Base-by-base conservation (phyloP, 2,329 filamentous ascomycete genomes). In the Alternaria sp. region DNA sequence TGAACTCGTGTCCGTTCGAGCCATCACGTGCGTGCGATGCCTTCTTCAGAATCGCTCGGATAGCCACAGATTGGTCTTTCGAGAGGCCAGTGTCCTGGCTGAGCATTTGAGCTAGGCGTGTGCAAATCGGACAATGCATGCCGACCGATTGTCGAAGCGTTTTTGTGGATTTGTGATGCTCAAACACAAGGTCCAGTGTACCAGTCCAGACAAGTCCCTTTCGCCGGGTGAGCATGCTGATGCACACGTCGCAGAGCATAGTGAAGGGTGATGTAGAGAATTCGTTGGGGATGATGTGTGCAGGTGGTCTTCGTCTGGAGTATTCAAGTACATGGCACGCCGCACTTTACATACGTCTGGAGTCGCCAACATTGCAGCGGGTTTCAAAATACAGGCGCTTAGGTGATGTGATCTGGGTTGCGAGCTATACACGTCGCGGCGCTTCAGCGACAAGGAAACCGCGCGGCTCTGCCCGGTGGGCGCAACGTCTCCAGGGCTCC, bases 221-320 rank as follows among this genome's bases (percentile, higher is more conserved):
- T 8, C 56, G 55, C 7, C 54, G 45, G 13, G 49, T 46, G 2
- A 66, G 53, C 61, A 66, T 56, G 23, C 46, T 21, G 7, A 42
- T 33, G 17, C 63, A 66, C 2, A 58, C 55, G 5, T 62, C 45
- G 50, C 61, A 64, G 4, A 64, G 51, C 61, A 64, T 64, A 13
- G 36, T 34, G 28, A 29, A 53, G 11, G 8, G 34, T 9, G 3
- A 14, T 14, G 44, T n/a, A 24, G n/a, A 10, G 44, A 46, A 11
- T 24, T 23, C 7, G 44, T 23, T 44, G 14, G 21, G 28, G n/a
- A 29, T 2, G 28, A 34, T 23, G 17, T 42, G 14, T 11, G 17
- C 26, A 31, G 14, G 23, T n/a, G n/a, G 28, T 34, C 2, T 31
- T 34, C 23, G 39, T 14, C 23, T 26, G 29, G 21, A 6, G 14